phyloP scores from a whole-genome alignment of 331 rosid species.

The Prunus yedoensis region DNA sequence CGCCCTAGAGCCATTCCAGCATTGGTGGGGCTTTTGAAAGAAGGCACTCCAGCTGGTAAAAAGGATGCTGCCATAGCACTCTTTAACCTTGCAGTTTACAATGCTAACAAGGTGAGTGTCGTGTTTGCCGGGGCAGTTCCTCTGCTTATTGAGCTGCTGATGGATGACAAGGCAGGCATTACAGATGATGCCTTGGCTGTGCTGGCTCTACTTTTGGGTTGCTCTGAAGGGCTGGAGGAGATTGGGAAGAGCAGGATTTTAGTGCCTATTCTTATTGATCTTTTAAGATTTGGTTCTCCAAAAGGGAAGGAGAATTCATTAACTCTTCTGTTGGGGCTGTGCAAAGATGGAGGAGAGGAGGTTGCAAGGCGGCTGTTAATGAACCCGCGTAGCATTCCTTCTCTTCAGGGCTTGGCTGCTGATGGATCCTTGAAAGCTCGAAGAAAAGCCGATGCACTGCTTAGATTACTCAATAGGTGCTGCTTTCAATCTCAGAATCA shows the following conservation, averaged over 20 bases:
- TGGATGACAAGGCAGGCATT: conserved; percentile 80
- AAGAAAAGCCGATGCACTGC: conserved; percentile 85
- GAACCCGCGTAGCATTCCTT: conserved; percentile 80
- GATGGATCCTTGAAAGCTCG: conserved; percentile 80
- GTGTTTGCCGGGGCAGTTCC: conserved; percentile 61
- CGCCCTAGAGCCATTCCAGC: conserved; percentile 67
- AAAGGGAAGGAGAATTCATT: conserved; percentile 86
- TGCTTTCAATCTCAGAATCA: conserved; percentile 69
- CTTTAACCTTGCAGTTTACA: conserved; percentile 71
- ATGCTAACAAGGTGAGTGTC: conserved; percentile 55
- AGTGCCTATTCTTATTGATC: conserved; percentile 77
- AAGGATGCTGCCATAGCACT: conserved; percentile 84
- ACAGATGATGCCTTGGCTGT: conserved; percentile 77
- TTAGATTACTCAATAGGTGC: conserved; percentile 70
- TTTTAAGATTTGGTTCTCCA: conserved; percentile 80
- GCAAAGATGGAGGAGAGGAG: conserved; percentile 81
- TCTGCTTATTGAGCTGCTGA: conserved; percentile 61
- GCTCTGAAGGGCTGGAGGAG: conserved; percentile 68
- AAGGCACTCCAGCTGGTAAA: conserved; percentile 75
- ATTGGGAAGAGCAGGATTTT: conserved; percentile 60
- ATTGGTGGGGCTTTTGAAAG: conserved; percentile 72
- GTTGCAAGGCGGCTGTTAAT: conserved; percentile 68
- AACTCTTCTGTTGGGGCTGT: conserved; percentile 71
- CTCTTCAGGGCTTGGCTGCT: conserved; percentile 69
- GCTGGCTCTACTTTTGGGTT: conserved; percentile 66